Conservation (phyloP, 164 flowering plant genomes). For the Vitis rupestris region DNA sequence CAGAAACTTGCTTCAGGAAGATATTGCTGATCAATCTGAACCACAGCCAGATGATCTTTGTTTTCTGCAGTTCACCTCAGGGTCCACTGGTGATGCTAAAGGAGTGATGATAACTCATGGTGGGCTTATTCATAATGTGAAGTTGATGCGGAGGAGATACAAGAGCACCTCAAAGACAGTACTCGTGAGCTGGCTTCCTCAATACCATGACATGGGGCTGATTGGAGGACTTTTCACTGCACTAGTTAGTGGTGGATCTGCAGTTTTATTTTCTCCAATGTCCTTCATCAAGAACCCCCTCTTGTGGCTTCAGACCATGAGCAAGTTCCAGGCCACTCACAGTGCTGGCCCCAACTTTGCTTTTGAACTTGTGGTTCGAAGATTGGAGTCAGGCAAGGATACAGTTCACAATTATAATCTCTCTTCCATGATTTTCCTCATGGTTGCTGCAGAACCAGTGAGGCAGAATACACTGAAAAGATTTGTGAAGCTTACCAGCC, state of each 20-base stretch:
- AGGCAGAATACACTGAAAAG: constrained; percentile 66
- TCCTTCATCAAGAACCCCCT: constrained; percentile 75
- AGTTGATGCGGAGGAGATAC: constrained; percentile 64
- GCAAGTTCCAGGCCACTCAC: constrained; percentile 65
- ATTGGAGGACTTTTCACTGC: constrained; percentile 83
- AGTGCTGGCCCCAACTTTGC: constrained; percentile 90
- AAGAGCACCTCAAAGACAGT: constrained; percentile 73
- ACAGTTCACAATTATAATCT: constrained; percentile 46
- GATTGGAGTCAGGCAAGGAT: constrained; percentile 51
- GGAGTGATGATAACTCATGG: constrained; percentile 89
- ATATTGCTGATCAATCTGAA: constrained; percentile 23
- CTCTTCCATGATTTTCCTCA: constrained; percentile 70
- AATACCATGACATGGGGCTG: constrained; percentile 86
- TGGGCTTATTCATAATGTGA: constrained; percentile 79
- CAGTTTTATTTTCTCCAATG: constrained; percentile 73
- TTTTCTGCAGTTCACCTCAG: constrained; percentile 82
- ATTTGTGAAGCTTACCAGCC: constrained; percentile 57
- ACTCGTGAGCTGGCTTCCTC: constrained; percentile 86
- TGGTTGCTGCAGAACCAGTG: constrained; percentile 89
- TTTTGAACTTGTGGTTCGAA: constrained; percentile 61
- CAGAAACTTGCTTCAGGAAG: constrained; percentile 18
- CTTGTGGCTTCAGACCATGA: constrained; percentile 69
- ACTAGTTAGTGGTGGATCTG: constrained; percentile 71
- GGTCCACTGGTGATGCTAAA: constrained; percentile 85
- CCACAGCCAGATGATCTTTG: constrained; percentile 54